Base-by-base conservation (phyloP, 2,329 filamentous ascomycete genomes). In the Ceratocystis alfenasii region DNA sequence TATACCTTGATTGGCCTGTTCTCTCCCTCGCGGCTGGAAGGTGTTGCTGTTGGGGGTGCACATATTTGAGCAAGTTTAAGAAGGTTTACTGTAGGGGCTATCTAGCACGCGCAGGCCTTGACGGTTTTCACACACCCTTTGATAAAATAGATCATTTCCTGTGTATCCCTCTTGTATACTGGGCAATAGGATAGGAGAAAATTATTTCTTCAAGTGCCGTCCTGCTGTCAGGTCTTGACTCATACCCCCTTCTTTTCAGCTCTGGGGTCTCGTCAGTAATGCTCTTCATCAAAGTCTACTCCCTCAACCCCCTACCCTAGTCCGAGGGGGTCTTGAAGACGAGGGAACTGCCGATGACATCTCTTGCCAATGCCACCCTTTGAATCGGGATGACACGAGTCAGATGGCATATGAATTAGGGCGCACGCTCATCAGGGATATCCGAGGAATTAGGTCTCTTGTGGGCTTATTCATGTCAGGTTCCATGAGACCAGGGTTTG, bases 61-160 rank as follows among this genome's bases (percentile, higher is more conserved):
- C 65, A 59, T 45, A 63, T 63, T 57, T 66, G 65, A 66, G 60
- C 65, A 66, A 63, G 65, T 66, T 66, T 63, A 59, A 57, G 61
- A 66, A 66, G 60, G 28, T 62, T 62, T 62, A 25, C 20, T 28
- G 17, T 8, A 46, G 60, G 22, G 60, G 2, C 7, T 44, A 46
- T 62, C 41, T 20, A 62, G 8, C 36, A 28, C 41, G 44, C 41
- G 44, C 22, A 20, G 55, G 6, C 17, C 17, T 36, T 59, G 55
- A 36, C 28, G 10, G 55, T n/a, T 36, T 25, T 59, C 28, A n/a
- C 28, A 59, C 55, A n/a, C 55, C 55, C 7, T 30, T 41, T 7
- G 25, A 53, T n/a, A 30, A 36, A n/a, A 36, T 25, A 36, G 7
- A 33, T 22, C 25, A 30, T 59, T 59, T 25, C 5, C 4, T 12